Evolutionary conservation across 2,329 filamentous ascomycete species (phyloP).

Genomic region (Madurella fahalii): DNA sequence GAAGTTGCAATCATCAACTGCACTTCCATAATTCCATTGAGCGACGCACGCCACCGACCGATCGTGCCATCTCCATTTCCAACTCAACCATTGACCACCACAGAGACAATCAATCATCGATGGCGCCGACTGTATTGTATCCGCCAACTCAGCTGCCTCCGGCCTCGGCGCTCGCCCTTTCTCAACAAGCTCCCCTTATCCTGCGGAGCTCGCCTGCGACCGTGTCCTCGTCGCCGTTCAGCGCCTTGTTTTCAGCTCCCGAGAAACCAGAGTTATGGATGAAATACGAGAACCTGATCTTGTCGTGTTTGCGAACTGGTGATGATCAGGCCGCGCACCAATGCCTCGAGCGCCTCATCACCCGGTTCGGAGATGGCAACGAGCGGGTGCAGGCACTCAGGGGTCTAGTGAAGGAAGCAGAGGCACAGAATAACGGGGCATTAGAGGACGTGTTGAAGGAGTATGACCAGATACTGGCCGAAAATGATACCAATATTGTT

Average conservation of each 20-base stretch:
- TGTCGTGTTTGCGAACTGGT: constrained; percentile 78
- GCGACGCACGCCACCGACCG: not conserved
- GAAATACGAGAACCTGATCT: constrained; percentile 79
- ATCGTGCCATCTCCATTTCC: not conserved
- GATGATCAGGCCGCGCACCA: constrained; percentile 73
- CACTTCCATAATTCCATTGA: not conserved
- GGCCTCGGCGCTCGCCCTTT: constrained; percentile 51
- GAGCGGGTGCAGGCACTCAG: constrained; percentile 80
- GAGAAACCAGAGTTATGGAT: constrained; percentile 82
- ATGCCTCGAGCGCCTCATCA: constrained; percentile 69
- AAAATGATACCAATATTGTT: constrained; percentile 77
- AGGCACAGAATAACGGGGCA: constrained; percentile 60
- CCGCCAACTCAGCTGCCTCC: constrained; percentile 55
- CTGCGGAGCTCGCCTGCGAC: constrained; percentile 51
- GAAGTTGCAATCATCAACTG: too few relatives aligned
- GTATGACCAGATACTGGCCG: constrained; percentile 71
- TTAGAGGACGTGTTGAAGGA: constrained; percentile 67
- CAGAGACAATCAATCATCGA: constrained; percentile 26
- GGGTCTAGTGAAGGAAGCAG: constrained; percentile 81
- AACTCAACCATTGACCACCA: not conserved
- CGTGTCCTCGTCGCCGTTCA: constrained; percentile 51
- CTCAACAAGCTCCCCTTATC: constrained; percentile 57
- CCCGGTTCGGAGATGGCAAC: constrained; percentile 78
- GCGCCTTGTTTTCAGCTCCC: constrained; percentile 49
- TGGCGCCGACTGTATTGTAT: constrained; percentile 52